Evolutionary conservation across 1,284 basidiomycete genomes (phyloP).

Genomic region (Bjerkandera adusta): DNA sequence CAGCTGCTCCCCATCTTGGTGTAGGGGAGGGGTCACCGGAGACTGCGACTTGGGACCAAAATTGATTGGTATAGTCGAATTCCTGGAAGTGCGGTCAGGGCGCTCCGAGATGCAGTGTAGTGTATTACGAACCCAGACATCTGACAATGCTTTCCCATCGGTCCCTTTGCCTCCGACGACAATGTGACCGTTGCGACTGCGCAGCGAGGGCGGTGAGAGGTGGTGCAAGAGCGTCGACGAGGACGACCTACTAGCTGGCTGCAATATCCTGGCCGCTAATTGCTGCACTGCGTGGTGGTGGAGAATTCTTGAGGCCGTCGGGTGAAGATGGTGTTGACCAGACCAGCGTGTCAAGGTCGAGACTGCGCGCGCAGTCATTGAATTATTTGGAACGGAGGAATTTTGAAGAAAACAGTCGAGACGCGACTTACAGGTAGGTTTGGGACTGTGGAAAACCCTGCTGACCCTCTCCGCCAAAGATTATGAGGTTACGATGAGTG

Average conservation of each 20-base stretch:
- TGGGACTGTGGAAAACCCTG: constrained; percentile 58
- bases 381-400: neutral
- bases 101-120: neutral
- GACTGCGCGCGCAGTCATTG: constrained; percentile 32
- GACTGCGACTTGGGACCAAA: constrained; percentile 63
- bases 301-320: constrained; percentile 39
- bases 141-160: constrained; percentile 50
- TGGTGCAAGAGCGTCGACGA: constrained; percentile 1
- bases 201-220: constrained; percentile 11
- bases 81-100: constrained; percentile 44
- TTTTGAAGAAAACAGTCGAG: too few relatives aligned
- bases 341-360: constrained; percentile 54
- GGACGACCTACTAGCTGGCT: constrained; percentile 66
- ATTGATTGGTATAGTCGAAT: constrained; percentile 69
- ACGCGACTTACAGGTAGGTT: constrained; percentile 60
- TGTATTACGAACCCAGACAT: constrained; percentile 61
- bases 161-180: constrained; percentile 66
- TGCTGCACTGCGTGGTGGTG: constrained; percentile 62
- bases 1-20: constrained; percentile 64
- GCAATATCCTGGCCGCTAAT: constrained; percentile 66
- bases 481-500: constrained; percentile 51
- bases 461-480: constrained; percentile 74
- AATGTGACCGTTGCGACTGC: constrained; percentile 66
- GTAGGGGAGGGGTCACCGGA: constrained; percentile 49
- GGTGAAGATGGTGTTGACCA: constrained; percentile 63